Evolutionary conservation across 257 asterid species (phyloP).

Genomic region (Galeopsis tetrahit): DNA sequence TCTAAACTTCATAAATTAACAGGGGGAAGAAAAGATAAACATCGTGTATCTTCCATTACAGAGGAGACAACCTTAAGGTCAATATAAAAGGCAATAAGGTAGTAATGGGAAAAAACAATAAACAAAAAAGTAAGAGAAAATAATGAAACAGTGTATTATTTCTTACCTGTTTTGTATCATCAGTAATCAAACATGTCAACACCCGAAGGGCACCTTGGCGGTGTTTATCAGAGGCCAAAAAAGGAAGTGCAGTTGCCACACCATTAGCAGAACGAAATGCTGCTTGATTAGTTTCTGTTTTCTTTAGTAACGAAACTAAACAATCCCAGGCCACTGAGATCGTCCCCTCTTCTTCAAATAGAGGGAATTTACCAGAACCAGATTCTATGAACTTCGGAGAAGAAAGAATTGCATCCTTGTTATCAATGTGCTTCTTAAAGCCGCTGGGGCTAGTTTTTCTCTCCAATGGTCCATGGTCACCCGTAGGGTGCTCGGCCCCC

Average conservation of each 20-base stretch:
- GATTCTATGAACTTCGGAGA: constrained; percentile 90
- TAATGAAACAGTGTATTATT: neutral
- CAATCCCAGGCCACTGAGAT: constrained; percentile 91
- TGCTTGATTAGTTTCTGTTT: constrained; percentile 85
- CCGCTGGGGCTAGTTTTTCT: constrained; percentile 72
- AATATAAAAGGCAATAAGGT: constrained; percentile 13
- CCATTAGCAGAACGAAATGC: constrained; percentile 90
- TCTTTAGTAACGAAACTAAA: constrained; percentile 84
- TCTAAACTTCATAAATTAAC: constrained; percentile 26
- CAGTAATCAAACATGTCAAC: constrained; percentile 90
- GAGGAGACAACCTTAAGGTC: constrained; percentile 16
- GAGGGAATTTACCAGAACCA: constrained; percentile 75
- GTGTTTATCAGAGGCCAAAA: constrained; percentile 83
- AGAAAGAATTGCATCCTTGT: constrained; percentile 85
- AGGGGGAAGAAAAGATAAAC: constrained; percentile 11
- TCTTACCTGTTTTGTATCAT: constrained; percentile 84
- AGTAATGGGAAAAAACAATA: constrained; percentile 13
- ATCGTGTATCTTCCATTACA: constrained; percentile 21
- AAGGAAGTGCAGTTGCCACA: constrained; percentile 75
- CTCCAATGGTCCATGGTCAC: constrained; percentile 60
- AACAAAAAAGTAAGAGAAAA: constrained; percentile 4
- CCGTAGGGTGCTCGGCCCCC: constrained; percentile 67
- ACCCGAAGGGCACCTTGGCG: constrained; percentile 90
- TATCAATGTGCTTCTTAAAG: constrained; percentile 82
- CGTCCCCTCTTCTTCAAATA: constrained; percentile 81